phyloP scores from a whole-genome alignment of 495 filamentous ascomycete species.

The Jackrogersella multiformis region DNA sequence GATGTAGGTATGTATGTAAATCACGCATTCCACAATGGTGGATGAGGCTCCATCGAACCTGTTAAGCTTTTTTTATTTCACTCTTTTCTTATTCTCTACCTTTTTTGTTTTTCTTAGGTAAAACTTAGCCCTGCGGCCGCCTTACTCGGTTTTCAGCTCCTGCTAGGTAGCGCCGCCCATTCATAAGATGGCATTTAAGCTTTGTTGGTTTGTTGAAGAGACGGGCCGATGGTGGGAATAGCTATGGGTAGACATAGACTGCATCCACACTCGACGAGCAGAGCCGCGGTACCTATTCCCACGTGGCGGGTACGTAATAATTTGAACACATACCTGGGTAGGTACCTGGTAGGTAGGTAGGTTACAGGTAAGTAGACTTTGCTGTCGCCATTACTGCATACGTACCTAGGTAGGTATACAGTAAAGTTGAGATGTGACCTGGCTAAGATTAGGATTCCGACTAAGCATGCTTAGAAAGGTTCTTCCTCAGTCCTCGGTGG shows the following conservation, averaged over 20 bases:
- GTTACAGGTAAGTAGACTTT: too few species aligned
- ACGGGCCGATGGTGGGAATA: conserved; percentile 19
- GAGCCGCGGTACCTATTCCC: conserved; percentile 29
- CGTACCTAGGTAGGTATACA: too few species aligned
- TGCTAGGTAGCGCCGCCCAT: conserved; percentile 9
- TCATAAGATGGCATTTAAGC: neutral
- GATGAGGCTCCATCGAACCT: conserved; percentile 20
- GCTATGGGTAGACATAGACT: neutral
- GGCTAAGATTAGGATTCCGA: too few species aligned
- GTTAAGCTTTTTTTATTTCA: conserved; percentile 14
- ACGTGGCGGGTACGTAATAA: conserved; percentile 21
- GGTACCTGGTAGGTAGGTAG: too few species aligned
- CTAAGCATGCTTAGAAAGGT: too few species aligned
- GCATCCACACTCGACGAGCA: conserved; percentile 19
- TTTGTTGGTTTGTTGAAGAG: conserved; percentile 4
- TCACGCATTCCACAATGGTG: conserved; percentile 8
- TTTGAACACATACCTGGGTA: conserved; percentile 14
- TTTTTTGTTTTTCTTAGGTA: neutral
- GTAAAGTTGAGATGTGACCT: too few species aligned
- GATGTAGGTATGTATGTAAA: neutral
- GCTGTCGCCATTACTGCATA: too few species aligned
- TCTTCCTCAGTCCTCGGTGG: too few species aligned
- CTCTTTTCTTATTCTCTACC: neutral
- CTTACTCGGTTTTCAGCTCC: conserved; percentile 37
- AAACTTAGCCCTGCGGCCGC: conserved; percentile 21